Percentiles rank a stretch among this genome's conserved stretches.
Conservation (phyloP, 208 protist species). For the Leptomonas pyrrhocoris region DNA sequence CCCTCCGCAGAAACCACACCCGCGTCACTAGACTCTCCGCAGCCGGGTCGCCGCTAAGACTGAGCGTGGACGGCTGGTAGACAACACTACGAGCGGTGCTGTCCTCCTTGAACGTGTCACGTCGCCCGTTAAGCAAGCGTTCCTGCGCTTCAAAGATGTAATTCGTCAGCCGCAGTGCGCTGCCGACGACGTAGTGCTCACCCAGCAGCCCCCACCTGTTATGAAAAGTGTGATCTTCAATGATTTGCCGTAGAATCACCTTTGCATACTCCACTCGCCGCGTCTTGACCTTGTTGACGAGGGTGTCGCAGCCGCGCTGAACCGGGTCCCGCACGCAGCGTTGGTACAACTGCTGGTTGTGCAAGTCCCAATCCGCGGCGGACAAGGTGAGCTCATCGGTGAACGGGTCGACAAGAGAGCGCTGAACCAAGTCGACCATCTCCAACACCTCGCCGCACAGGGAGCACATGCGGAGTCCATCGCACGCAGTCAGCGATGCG, state of each 20-base stretch:
- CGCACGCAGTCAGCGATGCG: conserved; percentile 20
- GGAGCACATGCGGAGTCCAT: conserved; percentile 23
- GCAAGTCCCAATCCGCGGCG: conserved; percentile 10
- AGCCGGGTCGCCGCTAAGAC: conserved; percentile 26
- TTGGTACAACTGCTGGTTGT: conserved; percentile 16
- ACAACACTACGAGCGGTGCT: conserved; percentile 5
- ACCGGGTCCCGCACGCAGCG: conserved; percentile 22
- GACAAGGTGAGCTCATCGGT: conserved; percentile 25
- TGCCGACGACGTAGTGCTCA: conserved; percentile 22
- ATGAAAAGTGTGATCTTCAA: conserved; percentile 13
- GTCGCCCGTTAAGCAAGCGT: conserved; percentile 8
- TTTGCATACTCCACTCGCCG: conserved; percentile 25
- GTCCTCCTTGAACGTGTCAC: conserved; percentile 19
- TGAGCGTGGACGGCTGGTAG: conserved; percentile 21
- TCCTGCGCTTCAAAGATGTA: conserved; percentile 38
- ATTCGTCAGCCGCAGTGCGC: conserved; percentile 14
- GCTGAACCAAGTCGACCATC: conserved; percentile 32
- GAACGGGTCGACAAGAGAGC: conserved; percentile 15
- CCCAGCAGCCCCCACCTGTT: conserved; percentile 28
- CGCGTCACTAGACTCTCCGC: conserved; percentile 18
- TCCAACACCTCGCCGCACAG: conserved; percentile 40
- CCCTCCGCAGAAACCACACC: conserved; percentile 40
- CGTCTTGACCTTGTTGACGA: conserved; percentile 29
- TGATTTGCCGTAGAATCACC: conserved; percentile 26
- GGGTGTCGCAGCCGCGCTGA: conserved; percentile 38